These are phyloP conservation scores for Stagonosporopsis cucurbitacearum DNA, from an alignment of 2,329 filamentous ascomycete species.

Conservation along the genomic window DNA sequence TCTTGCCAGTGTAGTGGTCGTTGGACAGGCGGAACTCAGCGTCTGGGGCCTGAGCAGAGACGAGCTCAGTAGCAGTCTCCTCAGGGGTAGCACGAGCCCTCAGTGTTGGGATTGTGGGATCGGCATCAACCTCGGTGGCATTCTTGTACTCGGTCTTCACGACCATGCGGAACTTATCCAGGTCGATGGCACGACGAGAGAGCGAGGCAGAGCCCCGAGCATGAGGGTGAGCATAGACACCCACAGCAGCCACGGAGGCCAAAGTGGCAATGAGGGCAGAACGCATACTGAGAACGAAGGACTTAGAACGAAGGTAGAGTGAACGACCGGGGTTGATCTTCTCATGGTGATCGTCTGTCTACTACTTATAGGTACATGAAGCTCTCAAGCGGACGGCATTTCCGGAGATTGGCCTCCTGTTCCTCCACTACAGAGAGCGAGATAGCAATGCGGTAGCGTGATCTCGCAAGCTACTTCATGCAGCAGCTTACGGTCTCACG, in stretches of 20 bases:
- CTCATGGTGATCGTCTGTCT: slow-evolving; percentile 1
- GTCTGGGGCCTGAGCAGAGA: slow-evolving; percentile 12
- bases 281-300: slow-evolving; percentile 34
- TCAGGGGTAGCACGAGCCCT: slow-evolving; percentile 18
- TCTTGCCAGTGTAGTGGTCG: slow-evolving; percentile 47
- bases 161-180: slow-evolving; percentile 42
- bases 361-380: slow-evolving; percentile 12
- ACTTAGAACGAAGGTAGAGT: slow-evolving; percentile 21
- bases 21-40: slow-evolving; percentile 17
- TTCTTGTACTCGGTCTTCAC: slow-evolving; percentile 35
- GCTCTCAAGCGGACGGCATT: slow-evolving; percentile 5
- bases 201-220: slow-evolving; percentile 24
- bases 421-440: slow-evolving; percentile 3
- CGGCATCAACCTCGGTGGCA: slow-evolving; percentile 18
- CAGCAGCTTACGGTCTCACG: slow-evolving; percentile 14
- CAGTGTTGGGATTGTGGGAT: slow-evolving; percentile 17
- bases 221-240: slow-evolving; percentile 34
- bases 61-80: slow-evolving; percentile 19
- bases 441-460: slow-evolving; percentile 15
- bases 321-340: slow-evolving; percentile 18
- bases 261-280: slow-evolving; percentile 40
- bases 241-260: slow-evolving; percentile 35
- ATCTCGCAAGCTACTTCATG: slow-evolving; percentile 10
- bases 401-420: slow-evolving; percentile 11
- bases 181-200: slow-evolving; percentile 34